Conservation (phyloP, 345 rosid genomes). For the Eucalyptus regnans region DNA sequence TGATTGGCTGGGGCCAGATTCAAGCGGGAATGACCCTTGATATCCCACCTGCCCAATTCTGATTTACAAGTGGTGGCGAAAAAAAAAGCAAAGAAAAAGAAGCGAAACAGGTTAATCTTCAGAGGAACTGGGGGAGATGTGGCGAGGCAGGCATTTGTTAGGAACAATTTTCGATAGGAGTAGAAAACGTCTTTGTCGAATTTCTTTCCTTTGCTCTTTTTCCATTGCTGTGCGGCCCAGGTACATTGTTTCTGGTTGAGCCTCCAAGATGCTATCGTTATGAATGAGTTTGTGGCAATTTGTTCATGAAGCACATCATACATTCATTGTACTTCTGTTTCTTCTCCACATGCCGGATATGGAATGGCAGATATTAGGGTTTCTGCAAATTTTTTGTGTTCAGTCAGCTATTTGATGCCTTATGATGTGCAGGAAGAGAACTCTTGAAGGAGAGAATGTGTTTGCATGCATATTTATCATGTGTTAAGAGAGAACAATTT, state of each 20-base stretch:
- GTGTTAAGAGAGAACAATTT: background rate
- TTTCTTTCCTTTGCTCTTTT: background rate
- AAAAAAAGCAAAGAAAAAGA: background rate
- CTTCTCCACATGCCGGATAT: background rate
- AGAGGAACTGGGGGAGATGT: background rate
- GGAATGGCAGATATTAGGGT: background rate
- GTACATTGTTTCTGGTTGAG: background rate
- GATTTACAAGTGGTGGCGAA: background rate
- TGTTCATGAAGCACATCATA: background rate
- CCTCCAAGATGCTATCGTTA: background rate
- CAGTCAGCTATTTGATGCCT: background rate
- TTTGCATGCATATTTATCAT: background rate
- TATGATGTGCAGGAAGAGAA: background rate
- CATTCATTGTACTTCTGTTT: background rate
- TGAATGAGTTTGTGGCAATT: background rate
- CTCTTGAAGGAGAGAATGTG: background rate
- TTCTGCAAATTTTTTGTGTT: background rate
- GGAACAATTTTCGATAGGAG: conserved; percentile 42
- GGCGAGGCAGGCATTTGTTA: conserved; percentile 25
- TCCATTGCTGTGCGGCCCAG: background rate
- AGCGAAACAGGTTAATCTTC: background rate
- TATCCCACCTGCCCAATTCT: conserved; percentile 51
- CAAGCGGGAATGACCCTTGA: conserved; percentile 84
- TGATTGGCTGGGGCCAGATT: conserved; percentile 96
- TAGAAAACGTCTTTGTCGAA: conserved; percentile 4